phyloP scores from a whole-genome alignment of 2,329 filamentous ascomycete species.

The Cercospora brassicicola region DNA sequence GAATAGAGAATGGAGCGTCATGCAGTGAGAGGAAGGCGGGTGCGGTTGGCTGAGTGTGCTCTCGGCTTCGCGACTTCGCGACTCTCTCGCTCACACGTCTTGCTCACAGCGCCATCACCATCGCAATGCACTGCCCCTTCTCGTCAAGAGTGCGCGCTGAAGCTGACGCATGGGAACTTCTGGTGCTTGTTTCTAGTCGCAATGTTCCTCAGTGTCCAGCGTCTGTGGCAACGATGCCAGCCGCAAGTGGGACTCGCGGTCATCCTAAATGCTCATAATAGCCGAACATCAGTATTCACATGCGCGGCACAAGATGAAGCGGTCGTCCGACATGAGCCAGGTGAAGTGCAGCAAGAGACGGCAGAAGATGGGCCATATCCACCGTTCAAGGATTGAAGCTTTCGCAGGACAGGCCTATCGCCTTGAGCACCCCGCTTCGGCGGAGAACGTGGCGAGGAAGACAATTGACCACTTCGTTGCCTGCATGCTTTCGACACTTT shows the following conservation, averaged over 20 bases:
- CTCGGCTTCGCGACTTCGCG: not conserved
- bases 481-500: not conserved
- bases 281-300: not conserved
- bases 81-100: not conserved
- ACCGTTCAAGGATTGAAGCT: slow-evolving; percentile 7
- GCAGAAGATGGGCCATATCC: not conserved
- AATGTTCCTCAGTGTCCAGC: not conserved
- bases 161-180: not conserved
- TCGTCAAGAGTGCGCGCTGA: not conserved
- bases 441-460: not conserved
- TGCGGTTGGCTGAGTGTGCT: not conserved
- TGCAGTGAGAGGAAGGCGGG: not conserved
- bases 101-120: not conserved
- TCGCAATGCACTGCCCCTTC: not conserved
- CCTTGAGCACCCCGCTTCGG: slow-evolving; percentile 6
- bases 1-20: not conserved
- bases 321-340: not conserved
- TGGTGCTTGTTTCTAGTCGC: not conserved
- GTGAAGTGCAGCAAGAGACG: not conserved
- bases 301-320: not conserved
- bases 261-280: not conserved
- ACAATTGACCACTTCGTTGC: not conserved
- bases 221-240: not conserved
- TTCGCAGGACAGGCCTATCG: slow-evolving; percentile 4
- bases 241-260: not conserved